Conservation (phyloP, 2,329 filamentous ascomycete genomes). For the Gnomoniopsis smithogilvyi region DNA sequence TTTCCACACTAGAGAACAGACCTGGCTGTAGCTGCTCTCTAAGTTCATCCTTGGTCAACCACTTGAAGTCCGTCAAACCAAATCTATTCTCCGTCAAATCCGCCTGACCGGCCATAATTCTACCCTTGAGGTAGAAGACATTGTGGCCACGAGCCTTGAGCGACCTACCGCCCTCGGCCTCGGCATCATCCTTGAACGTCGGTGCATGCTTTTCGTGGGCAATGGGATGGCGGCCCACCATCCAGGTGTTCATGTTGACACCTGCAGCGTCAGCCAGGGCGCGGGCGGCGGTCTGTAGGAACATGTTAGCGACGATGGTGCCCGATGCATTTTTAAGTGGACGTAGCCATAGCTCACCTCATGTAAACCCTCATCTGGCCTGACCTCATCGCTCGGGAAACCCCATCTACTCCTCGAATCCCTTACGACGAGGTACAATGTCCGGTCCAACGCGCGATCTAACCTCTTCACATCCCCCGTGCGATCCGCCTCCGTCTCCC, state of each 20-base stretch:
- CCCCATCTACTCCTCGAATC: slow-evolving; percentile 69
- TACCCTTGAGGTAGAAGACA: slow-evolving; percentile 92
- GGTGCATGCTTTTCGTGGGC: slow-evolving; percentile 68
- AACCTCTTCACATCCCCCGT: slow-evolving; percentile 73
- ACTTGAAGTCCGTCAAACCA: slow-evolving; percentile 80
- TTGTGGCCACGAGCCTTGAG: slow-evolving; percentile 58
- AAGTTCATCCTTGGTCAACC: slow-evolving; percentile 89
- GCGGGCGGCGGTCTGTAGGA: slow-evolving; percentile 71
- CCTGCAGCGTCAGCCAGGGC: slow-evolving; percentile 76
- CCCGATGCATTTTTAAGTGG: background rate
- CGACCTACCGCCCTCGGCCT: slow-evolving; percentile 33
- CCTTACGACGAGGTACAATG: slow-evolving; percentile 85
- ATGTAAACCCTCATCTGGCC: slow-evolving; percentile 72
- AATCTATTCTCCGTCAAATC: slow-evolving; percentile 70
- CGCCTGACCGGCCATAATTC: slow-evolving; percentile 96
- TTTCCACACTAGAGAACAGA: slow-evolving; percentile 74
- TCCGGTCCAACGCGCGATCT: slow-evolving; percentile 75
- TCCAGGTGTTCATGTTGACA: slow-evolving; percentile 98
- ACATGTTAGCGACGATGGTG: background rate
- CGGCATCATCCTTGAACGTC: slow-evolving; percentile 39
- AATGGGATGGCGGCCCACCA: slow-evolving; percentile 86
- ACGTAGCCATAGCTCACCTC: slow-evolving; percentile 55
- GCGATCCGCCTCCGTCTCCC: slow-evolving; percentile 75
- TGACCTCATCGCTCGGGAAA: slow-evolving; percentile 73
- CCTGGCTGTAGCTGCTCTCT: slow-evolving; percentile 58